Base-by-base conservation (phyloP, 2,329 filamentous ascomycete species). In the Paecilomyces fulvus region DNA sequence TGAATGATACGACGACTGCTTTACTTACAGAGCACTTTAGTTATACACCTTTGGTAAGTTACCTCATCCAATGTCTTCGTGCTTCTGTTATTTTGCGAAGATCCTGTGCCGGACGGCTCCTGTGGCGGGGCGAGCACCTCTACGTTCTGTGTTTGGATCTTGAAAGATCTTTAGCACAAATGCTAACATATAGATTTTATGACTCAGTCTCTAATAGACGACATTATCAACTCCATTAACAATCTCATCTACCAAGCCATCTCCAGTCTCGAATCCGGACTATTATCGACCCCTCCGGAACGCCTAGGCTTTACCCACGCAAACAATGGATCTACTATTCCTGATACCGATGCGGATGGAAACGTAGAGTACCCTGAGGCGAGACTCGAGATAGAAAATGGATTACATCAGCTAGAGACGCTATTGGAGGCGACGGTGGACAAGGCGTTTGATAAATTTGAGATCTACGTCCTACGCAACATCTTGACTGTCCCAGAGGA, bases 181-280 rank as follows among this genome's bases (percentile, higher is more conserved):
- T 58, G 17, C 57, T 55, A 14, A 58, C 28, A 17, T 2, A 6
- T 12, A n/a, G 11, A 23, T 30, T n/a, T 21, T 20, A 11, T 48
- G 10, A 25, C 25, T 14, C 66, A 96, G 92, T 89, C 89, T 59
- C 84, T 99, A 48, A 88, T 99, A 68, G 94, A 99, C 83, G 92
- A 97, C 75, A 92, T 97, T 65, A 96, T 97, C 77, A 96, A 97
- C 79, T 89, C 88, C 55, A 85, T 96, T 73, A 99, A 97, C 77
- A 89, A 92, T 67, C 83, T 96, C 66, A 88, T 94, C 67, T 94
- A 95, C 74, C 88, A 88, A 71, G 92, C 90, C 55, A 86, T 96
- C 66, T 89, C 90, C 66, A 90, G 88, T 59, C 85, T 97, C 62
- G 94, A 97, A 73, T 83, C 85, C 55, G 89, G 90, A 1, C 84